These are phyloP conservation scores for Gynostemma pentaphyllum DNA, from an alignment of 306 rosid species.

Conservation along the genomic window DNA sequence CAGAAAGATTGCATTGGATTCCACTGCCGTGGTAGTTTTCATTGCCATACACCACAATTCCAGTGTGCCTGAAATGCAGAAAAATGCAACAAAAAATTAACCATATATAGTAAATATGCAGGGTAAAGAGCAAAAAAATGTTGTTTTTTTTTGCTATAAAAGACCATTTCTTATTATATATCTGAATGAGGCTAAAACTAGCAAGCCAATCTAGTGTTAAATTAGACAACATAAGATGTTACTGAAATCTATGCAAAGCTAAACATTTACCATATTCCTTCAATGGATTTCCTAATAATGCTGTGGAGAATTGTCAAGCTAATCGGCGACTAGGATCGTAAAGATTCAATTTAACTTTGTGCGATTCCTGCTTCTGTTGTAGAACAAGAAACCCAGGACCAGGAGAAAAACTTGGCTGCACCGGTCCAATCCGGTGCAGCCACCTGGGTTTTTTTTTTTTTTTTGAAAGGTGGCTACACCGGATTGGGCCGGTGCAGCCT, in stretches of 20 bases:
- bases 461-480: too few relatives aligned
- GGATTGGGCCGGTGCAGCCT: too few relatives aligned
- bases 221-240: background rate
- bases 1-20: conserved; percentile 51
- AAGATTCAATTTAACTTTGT: conserved; percentile 56
- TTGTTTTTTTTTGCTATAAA: too few relatives aligned
- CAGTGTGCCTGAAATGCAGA: conserved; percentile 61
- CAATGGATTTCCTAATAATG: conserved; percentile 70
- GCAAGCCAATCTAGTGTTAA: too few relatives aligned
- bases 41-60: conserved; percentile 70
- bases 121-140: background rate
- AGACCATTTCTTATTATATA: too few relatives aligned
- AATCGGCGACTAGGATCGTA: conserved; percentile 85
- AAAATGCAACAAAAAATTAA: background rate
- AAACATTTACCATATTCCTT: conserved; percentile 67
- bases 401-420: too few relatives aligned
- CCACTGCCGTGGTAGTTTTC: conserved; percentile 86
- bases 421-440: too few relatives aligned
- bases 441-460: too few relatives aligned
- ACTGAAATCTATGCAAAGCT: background rate
- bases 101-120: background rate
- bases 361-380: conserved; percentile 53
- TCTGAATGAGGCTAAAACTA: too few relatives aligned
- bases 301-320: conserved; percentile 54
- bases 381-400: too few relatives aligned